Evolutionary conservation across 208 protist species (phyloP).

Genomic region (Zelonia costaricensis): DNA sequence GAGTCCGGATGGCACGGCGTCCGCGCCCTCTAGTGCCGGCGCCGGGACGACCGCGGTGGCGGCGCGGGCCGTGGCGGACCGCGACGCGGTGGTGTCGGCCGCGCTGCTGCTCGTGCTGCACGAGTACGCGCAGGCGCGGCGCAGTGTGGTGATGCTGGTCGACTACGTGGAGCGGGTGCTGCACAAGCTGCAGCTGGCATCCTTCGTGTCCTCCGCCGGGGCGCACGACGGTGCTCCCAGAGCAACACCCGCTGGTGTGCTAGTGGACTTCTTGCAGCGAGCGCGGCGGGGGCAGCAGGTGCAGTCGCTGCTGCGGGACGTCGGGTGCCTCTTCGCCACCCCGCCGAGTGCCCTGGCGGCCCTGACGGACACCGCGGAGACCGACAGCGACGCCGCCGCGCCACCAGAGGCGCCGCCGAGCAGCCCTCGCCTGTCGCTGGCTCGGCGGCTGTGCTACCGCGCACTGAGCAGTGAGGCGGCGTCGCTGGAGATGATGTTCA

Average conservation of each 20-base stretch:
- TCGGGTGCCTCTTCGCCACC: slow-evolving; percentile 64
- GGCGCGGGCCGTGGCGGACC: not conserved
- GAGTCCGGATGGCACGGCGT: not conserved
- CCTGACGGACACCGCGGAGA: not conserved
- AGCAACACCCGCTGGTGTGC: slow-evolving; percentile 1
- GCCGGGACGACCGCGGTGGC: not conserved
- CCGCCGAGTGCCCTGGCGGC: slow-evolving; percentile 33
- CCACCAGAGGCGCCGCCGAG: not conserved
- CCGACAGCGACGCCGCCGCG: not conserved
- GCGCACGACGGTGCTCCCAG: not conserved
- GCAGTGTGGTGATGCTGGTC: slow-evolving; percentile 55
- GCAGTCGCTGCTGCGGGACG: slow-evolving; percentile 45
- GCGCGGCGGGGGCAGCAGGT: slow-evolving; percentile 21
- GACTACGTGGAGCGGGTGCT: slow-evolving; percentile 72
- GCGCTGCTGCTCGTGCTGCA: slow-evolving; percentile 61
- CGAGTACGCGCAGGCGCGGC: slow-evolving; percentile 52
- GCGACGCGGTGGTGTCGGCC: slow-evolving; percentile 34
- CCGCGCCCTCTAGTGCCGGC: no score
- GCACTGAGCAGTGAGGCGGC: slow-evolving; percentile 32
- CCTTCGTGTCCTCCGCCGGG: slow-evolving; percentile 1
- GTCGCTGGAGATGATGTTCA: slow-evolving; percentile 61
- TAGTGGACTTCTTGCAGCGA: slow-evolving; percentile 15
- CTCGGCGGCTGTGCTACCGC: slow-evolving; percentile 18
- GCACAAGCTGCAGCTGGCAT: slow-evolving; percentile 45
- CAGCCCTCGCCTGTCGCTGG: not conserved